These are phyloP conservation scores for Pseudogymnoascus sp. DNA, from an alignment of 2,329 filamentous ascomycete genomes.

Conservation along the genomic window DNA sequence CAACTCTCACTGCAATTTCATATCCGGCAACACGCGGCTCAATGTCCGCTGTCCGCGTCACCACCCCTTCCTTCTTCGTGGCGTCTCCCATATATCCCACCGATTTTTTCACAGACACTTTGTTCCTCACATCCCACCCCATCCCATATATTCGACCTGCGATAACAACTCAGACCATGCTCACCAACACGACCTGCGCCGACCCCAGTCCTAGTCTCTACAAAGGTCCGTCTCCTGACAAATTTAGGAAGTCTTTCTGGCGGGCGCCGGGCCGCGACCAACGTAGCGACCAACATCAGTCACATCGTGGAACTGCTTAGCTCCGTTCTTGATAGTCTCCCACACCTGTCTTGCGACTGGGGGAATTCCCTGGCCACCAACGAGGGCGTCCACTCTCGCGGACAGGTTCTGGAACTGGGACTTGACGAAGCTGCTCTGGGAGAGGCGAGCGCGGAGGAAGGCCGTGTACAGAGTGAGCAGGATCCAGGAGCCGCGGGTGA, in stretches of 20 bases:
- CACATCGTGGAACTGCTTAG: constrained; percentile 65
- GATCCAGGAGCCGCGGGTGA: constrained; percentile 87
- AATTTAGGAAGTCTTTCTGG: constrained; percentile 57
- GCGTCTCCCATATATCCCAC: neutral
- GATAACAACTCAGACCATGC: neutral
- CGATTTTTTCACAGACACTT: neutral
- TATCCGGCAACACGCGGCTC: neutral
- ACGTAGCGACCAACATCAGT: constrained; percentile 73
- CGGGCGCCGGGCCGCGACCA: constrained; percentile 34
- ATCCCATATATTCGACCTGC: neutral
- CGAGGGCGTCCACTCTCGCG: constrained; percentile 68
- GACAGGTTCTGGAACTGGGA: constrained; percentile 63
- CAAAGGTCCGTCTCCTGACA: neutral
- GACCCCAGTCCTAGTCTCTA: constrained; percentile 4
- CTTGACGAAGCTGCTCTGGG: constrained; percentile 91
- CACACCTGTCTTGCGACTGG: constrained; percentile 71
- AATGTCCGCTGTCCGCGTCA: neutral
- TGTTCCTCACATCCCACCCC: neutral
- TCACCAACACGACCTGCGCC: constrained; percentile 4
- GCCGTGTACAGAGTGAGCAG: constrained; percentile 76
- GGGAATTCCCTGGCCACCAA: constrained; percentile 80
- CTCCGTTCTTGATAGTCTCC: constrained; percentile 65
- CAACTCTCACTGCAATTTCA: neutral
- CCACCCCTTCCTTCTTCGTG: neutral
- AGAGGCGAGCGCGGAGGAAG: constrained; percentile 84